Conservation (phyloP, 2,329 filamentous ascomycete species). For the Monosporascus sp. region DNA sequence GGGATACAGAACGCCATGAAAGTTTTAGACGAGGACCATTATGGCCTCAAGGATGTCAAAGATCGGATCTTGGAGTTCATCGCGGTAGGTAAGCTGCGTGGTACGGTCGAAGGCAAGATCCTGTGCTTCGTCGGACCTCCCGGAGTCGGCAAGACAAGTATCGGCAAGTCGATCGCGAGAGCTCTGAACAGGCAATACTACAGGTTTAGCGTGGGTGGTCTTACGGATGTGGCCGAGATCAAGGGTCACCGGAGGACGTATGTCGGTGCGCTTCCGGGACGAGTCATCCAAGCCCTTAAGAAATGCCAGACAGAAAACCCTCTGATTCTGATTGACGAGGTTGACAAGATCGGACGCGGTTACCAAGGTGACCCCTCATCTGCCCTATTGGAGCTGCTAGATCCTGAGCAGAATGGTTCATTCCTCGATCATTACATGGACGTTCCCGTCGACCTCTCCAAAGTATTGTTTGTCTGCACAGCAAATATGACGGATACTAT, state of each 20-base stretch:
- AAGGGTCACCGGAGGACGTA: conserved; percentile 97
- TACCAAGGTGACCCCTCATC: conserved; percentile 96
- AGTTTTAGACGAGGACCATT: conserved; percentile 93
- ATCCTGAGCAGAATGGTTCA: conserved; percentile 94
- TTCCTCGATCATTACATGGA: conserved; percentile 99
- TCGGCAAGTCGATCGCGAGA: conserved; percentile 94
- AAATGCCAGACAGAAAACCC: conserved; percentile 99
- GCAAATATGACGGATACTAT: conserved; percentile 99
- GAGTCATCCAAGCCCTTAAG: conserved; percentile 97
- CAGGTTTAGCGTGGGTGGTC: conserved; percentile 92
- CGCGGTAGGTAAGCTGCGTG: conserved; percentile 91
- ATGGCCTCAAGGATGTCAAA: conserved; percentile 96
- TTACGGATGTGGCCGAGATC: conserved; percentile 97
- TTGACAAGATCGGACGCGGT: conserved; percentile 95
- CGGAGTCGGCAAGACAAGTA: conserved; percentile 97
- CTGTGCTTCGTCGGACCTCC: conserved; percentile 95
- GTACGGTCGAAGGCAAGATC: conserved; percentile 97
- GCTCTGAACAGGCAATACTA: conserved; percentile 96
- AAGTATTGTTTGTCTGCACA: conserved; percentile 97
- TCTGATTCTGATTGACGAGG: conserved; percentile 90
- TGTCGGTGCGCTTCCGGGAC: conserved; percentile 88
- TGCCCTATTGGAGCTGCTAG: conserved; percentile 85
- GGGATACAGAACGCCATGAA: conserved; percentile 85
- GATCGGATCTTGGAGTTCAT: conserved; percentile 98
- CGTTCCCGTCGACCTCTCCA: conserved; percentile 92